Base-by-base conservation (phyloP, 2,329 filamentous ascomycete species). In the Epichloe coenophiala region DNA sequence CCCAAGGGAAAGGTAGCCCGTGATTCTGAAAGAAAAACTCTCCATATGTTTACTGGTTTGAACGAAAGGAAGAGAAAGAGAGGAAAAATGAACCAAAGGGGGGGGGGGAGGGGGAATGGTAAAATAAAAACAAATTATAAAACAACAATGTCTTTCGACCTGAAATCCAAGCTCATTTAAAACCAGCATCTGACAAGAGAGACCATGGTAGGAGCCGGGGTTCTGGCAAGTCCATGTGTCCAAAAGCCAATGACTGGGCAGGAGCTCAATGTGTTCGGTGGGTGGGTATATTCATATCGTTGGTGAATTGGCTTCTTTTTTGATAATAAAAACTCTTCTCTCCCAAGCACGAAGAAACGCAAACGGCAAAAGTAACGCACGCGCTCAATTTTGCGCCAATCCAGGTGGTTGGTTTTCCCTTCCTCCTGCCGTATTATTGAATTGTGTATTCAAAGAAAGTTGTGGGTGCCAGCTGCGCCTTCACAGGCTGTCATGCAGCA, bases 271-370 rank as follows among this genome's bases (percentile, higher is more conserved):
- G 41, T 50, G 44, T 40, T 45, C 15, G 2, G 40, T n/a, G n/a
- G 19, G 47, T 9, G 51, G 51, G 51, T 50, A 53, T 53, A 48
- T 48, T 50, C 50, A 48, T 47, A 44, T 44, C 45, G 40, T 36
- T 11, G 44, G 47, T 47, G 47, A 17, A 42, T 45, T 27, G 15
- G 39, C 38, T 49, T 23, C 6, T 37, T 17, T 40, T 27, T 42
- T n/a, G n/a, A 43, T 9, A 47, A 15, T 7, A 37, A 21, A 36
- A 48, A 27, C 13, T 31, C 8, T 31, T 23, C 21, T 39, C 42
- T 21, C 39, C 41, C 48, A 37, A 37, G 21, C 31, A 37, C 27
- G 9, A 44, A 33, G 33, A 45, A 50, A 46, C 35, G 21, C n/a
- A 48, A 47, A 31, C 4, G 17, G n/a, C 19, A 36, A 21, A 47